Evolutionary conservation across 805 yeast genomes (phyloP).

Genomic region (Torulaspora gathmanii): DNA sequence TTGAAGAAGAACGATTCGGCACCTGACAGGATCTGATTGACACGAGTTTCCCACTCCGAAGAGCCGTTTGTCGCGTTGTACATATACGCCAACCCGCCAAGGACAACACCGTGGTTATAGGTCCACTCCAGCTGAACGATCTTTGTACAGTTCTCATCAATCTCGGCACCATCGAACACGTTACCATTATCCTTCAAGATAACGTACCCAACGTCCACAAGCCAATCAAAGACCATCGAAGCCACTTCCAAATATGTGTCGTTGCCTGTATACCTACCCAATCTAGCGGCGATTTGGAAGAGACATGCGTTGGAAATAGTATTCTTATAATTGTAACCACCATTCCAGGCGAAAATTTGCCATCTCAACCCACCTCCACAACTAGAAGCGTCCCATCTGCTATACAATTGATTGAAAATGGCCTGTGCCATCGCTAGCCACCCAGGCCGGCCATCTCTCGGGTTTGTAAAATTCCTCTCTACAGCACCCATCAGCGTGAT

Average conservation of each 20-base stretch:
- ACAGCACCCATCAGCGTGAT: conserved; percentile 59
- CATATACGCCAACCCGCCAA: conserved; percentile 67
- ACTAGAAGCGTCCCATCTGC: conserved; percentile 51
- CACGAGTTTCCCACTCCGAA: conserved; percentile 47
- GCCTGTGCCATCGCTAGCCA: conserved; percentile 59
- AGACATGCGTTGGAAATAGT: conserved; percentile 61
- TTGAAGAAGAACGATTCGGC: conserved; percentile 48
- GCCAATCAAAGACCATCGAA: conserved; percentile 55
- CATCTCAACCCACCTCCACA: conserved; percentile 67
- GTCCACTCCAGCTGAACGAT: conserved; percentile 55
- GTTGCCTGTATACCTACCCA: conserved; percentile 55
- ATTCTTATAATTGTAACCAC: conserved; percentile 61
- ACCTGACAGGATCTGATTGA: conserved; percentile 42
- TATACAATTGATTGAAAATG: conserved; percentile 50
- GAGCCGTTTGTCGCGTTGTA: conserved; percentile 55
- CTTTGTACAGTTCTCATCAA: conserved; percentile 56
- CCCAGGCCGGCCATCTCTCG: conserved; percentile 40
- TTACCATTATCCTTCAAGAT: conserved; percentile 48
- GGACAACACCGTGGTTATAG: conserved; percentile 63
- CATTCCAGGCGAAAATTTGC: conserved; percentile 59
- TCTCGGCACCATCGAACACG: conserved; percentile 72
- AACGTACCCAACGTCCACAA: conserved; percentile 46
- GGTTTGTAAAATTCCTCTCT: conserved; percentile 51
- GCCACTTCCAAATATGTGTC: conserved; percentile 48
- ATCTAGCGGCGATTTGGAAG: conserved; percentile 58